Evolutionary conservation across 495 filamentous ascomycete genomes (phyloP).

Genomic region (Daldinia concentrica): DNA sequence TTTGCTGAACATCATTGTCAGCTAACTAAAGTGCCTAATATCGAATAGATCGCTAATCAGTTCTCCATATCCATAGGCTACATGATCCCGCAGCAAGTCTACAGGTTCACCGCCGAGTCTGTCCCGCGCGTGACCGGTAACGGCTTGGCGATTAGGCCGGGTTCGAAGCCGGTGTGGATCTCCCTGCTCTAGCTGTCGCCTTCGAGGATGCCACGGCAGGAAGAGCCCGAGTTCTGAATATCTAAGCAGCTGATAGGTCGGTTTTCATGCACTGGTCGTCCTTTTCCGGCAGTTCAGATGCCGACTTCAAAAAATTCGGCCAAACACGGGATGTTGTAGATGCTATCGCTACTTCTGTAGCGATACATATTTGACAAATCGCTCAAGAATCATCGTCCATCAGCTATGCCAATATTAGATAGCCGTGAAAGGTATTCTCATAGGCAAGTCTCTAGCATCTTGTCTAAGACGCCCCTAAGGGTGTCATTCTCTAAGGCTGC

Average conservation of each 20-base stretch:
- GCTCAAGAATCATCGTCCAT: background rate
- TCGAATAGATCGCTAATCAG: background rate
- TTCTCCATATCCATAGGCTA: slow-evolving; percentile 7
- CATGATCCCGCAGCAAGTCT: background rate
- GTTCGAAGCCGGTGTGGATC: slow-evolving; percentile 30
- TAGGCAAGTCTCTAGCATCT: slow-evolving; percentile 88
- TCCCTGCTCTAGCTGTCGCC: slow-evolving; percentile 7
- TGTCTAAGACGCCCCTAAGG: slow-evolving; percentile 83
- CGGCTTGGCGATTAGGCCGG: slow-evolving; percentile 21
- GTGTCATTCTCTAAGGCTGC: slow-evolving; percentile 95
- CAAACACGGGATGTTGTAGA: slow-evolving; percentile 1
- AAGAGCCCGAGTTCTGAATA: background rate
- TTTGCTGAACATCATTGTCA: background rate
- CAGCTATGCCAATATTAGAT: background rate
- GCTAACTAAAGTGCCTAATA: background rate
- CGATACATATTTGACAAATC: slow-evolving; percentile 1
- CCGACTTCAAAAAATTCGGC: slow-evolving; percentile 17
- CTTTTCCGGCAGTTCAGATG: slow-evolving; percentile 24
- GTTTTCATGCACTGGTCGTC: slow-evolving; percentile 19
- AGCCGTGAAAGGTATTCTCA: slow-evolving; percentile 29
- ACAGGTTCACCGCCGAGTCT: slow-evolving; percentile 7
- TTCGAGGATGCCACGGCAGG: slow-evolving; percentile 21
- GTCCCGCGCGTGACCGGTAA: slow-evolving; percentile 19
- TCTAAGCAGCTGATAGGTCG: slow-evolving; percentile 18
- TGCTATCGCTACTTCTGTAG: background rate